These are phyloP conservation scores for Aspergillus intermedius DNA, from an alignment of 2,329 filamentous ascomycete species.

Conservation along the genomic window DNA sequence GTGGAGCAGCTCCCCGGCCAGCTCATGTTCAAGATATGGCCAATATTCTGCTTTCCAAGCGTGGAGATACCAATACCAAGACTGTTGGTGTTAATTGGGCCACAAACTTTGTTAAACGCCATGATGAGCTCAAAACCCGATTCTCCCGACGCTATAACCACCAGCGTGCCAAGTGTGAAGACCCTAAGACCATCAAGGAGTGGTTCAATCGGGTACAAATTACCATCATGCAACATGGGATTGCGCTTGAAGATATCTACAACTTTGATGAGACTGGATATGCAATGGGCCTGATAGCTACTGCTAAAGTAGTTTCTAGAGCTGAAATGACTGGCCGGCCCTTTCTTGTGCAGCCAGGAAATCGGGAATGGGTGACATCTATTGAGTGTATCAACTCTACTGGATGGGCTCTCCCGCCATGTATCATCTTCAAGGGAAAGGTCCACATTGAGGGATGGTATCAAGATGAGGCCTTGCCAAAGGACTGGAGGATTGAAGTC, in stretches of 20 bases:
- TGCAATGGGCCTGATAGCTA: constrained; percentile 11
- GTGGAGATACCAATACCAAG: neutral
- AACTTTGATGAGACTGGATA: constrained; percentile 16
- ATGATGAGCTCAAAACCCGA: constrained; percentile 1
- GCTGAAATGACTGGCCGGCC: constrained; percentile 2
- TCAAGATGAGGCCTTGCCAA: no score
- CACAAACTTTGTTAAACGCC: neutral
- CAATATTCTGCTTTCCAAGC: constrained; percentile 1
- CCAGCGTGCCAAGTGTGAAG: neutral
- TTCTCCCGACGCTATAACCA: constrained; percentile 4
- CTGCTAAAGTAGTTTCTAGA: constrained; percentile 10
- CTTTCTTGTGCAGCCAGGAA: constrained; percentile 11
- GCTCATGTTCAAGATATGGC: constrained; percentile 4
- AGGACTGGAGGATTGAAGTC: no score
- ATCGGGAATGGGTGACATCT: no score
- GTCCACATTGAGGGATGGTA: no score
- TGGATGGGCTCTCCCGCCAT: no score
- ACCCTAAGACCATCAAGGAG: constrained; percentile 1
- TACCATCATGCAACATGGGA: constrained; percentile 2
- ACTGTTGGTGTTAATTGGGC: constrained; percentile 1
- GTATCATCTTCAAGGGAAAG: no score
- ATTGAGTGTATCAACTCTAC: no score
- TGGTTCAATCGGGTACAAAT: constrained; percentile 1
- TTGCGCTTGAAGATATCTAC: constrained; percentile 13
- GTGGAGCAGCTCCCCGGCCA: constrained; percentile 2